Percentiles rank a stretch among this genome's conserved stretches.
phyloP scores from a whole-genome alignment of 169 alveolate species.

The Plasmodium billcollinsi region DNA sequence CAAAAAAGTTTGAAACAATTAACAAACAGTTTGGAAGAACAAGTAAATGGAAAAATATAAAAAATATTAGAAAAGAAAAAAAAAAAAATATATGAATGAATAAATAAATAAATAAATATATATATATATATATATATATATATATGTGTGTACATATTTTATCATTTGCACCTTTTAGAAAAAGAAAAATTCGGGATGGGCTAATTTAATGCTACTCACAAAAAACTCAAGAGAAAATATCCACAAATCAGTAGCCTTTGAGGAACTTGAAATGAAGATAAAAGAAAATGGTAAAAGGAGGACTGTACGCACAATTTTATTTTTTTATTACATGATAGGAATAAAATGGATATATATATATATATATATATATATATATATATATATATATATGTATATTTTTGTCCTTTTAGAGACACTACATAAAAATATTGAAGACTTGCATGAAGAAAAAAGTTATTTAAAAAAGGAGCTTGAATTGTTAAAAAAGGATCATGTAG shows the following conservation, averaged over 20 bases:
- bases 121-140: not conserved
- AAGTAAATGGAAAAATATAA: conserved; percentile 21
- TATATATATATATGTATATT: not conserved
- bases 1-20: conserved; percentile 28
- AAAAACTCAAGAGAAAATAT: conserved; percentile 41
- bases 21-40: conserved; percentile 42
- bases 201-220: conserved; percentile 61
- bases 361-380: not conserved
- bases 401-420: conserved; percentile 30
- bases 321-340: not conserved
- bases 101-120: not conserved
- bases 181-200: conserved; percentile 58
- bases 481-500: conserved; percentile 17
- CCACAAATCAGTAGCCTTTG: conserved; percentile 56
- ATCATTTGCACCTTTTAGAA: conserved; percentile 5
- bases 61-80: too few relatives aligned
- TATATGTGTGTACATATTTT: not conserved
- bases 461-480: conserved; percentile 22
- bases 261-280: conserved; percentile 72
- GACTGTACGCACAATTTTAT: not conserved
- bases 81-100: not conserved
- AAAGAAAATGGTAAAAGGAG: conserved; percentile 60
- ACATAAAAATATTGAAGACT: conserved; percentile 57
- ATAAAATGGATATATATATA: not conserved
- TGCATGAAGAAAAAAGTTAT: conserved; percentile 13